Conservation (phyloP, 2,329 filamentous ascomycete genomes). For the Sclerotinia sclerotiorum region DNA sequence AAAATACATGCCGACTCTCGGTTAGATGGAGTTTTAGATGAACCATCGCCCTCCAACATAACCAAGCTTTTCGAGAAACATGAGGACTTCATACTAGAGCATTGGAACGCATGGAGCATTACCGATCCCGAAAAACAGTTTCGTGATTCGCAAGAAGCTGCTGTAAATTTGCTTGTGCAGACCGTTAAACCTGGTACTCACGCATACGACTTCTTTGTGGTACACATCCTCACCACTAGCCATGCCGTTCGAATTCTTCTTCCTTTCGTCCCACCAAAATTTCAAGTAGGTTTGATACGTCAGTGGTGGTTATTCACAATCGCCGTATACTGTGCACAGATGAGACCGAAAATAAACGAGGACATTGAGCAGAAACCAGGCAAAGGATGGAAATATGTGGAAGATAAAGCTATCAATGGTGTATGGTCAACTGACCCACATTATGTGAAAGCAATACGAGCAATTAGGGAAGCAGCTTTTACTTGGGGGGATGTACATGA, state of each 20-base stretch:
- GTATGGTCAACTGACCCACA: slow-evolving; percentile 71
- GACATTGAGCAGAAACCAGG: slow-evolving; percentile 54
- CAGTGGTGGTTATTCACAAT: slow-evolving; percentile 90
- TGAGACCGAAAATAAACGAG: slow-evolving; percentile 70
- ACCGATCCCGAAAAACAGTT: slow-evolving; percentile 72
- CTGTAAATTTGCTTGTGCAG: slow-evolving; percentile 61
- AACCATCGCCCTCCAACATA: slow-evolving; percentile 62
- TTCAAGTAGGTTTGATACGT: slow-evolving; percentile 71
- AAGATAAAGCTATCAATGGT: slow-evolving; percentile 67
- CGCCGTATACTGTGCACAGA: slow-evolving; percentile 72
- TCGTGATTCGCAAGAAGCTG: slow-evolving; percentile 64
- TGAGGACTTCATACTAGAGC: slow-evolving; percentile 71
- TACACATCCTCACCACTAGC: slow-evolving; percentile 79
- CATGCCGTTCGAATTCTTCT: slow-evolving; percentile 87
- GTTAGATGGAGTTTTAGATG: slow-evolving; percentile 65
- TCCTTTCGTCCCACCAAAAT: slow-evolving; percentile 69
- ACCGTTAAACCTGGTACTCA: slow-evolving; percentile 58
- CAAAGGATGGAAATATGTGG: slow-evolving; percentile 75
- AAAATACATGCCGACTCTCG: slow-evolving; percentile 66
- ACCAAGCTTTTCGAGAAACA: slow-evolving; percentile 65
- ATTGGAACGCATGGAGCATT: slow-evolving; percentile 88
- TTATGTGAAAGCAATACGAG: slow-evolving; percentile 78
- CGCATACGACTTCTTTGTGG: slow-evolving; percentile 78
- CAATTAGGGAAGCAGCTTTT: slow-evolving; percentile 70
- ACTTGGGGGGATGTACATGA: slow-evolving; percentile 72